Conservation (phyloP, 805 yeast species). For the Saccharomyces mikatae region DNA sequence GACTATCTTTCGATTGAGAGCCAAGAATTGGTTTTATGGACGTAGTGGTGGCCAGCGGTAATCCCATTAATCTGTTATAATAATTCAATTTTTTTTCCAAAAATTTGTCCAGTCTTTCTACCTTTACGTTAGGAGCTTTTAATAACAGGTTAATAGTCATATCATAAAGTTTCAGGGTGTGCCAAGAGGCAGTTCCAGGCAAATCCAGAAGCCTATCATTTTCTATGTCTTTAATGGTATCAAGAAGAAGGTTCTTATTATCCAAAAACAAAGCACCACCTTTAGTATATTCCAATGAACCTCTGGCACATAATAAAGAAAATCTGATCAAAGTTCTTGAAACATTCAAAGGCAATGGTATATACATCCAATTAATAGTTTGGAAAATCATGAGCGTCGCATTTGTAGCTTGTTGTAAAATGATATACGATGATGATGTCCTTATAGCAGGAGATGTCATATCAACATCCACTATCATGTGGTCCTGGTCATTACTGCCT, state of each 20-base stretch:
- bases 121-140: constrained; percentile 38
- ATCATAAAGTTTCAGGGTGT: constrained; percentile 50
- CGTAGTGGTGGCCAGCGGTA: constrained; percentile 9
- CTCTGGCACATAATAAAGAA: constrained; percentile 59
- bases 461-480: background rate
- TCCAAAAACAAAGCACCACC: constrained; percentile 76
- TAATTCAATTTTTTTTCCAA: constrained; percentile 21
- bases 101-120: constrained; percentile 25
- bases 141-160: constrained; percentile 53
- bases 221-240: constrained; percentile 43
- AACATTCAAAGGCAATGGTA: constrained; percentile 59
- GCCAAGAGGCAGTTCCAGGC: constrained; percentile 55
- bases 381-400: constrained; percentile 50
- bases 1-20: background rate
- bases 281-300: constrained; percentile 72
- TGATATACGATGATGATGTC: constrained; percentile 50
- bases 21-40: background rate
- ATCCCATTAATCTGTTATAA: constrained; percentile 24
- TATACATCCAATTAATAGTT: constrained; percentile 34
- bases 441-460: constrained; percentile 13
- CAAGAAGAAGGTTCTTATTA: constrained; percentile 48
- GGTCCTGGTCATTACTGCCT: constrained; percentile 11
- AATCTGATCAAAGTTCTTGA: constrained; percentile 57
- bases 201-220: constrained; percentile 44
- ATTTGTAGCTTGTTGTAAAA: constrained; percentile 59